Evolutionary conservation across 106 monocot species (phyloP).

Genomic region (Posidonia australis): DNA sequence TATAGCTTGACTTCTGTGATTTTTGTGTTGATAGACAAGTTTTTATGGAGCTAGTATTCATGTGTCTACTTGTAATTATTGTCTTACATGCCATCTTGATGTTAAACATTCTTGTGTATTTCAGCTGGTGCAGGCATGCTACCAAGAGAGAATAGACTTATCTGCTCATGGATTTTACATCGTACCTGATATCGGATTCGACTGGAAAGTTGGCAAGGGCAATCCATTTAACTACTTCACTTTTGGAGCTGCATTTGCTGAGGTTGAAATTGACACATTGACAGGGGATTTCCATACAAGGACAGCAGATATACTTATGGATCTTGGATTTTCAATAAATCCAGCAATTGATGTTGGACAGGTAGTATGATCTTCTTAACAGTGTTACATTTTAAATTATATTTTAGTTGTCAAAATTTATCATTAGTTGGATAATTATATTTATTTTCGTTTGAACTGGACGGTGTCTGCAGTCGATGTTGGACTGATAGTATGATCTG

Average conservation of each 20-base stretch:
- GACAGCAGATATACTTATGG: slow-evolving; percentile 77
- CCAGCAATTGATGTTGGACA: slow-evolving; percentile 95
- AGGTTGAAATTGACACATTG: slow-evolving; percentile 89
- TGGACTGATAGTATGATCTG: no score
- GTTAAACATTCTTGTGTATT: neutral
- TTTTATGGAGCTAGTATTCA: no score
- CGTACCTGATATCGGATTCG: slow-evolving; percentile 75
- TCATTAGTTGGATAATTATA: no score
- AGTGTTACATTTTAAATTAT: no score
- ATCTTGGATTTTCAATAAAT: slow-evolving; percentile 85
- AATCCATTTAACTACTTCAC: slow-evolving; percentile 69
- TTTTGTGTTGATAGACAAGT: no score
- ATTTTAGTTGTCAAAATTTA: no score
- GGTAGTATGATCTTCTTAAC: no score
- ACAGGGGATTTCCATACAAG: slow-evolving; percentile 90
- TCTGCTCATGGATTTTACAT: slow-evolving; percentile 97
- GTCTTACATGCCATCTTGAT: neutral
- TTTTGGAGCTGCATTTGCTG: slow-evolving; percentile 87
- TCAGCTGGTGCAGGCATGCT: slow-evolving; percentile 67
- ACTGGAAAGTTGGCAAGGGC: slow-evolving; percentile 62
- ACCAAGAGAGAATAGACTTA: slow-evolving; percentile 74
- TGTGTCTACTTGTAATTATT: no score
- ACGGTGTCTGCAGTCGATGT: no score
- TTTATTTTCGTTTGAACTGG: no score
- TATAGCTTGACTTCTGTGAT: no score